phyloP scores from a whole-genome alignment of 2,329 filamentous ascomycete genomes.

The Aspergillus versicolor region DNA sequence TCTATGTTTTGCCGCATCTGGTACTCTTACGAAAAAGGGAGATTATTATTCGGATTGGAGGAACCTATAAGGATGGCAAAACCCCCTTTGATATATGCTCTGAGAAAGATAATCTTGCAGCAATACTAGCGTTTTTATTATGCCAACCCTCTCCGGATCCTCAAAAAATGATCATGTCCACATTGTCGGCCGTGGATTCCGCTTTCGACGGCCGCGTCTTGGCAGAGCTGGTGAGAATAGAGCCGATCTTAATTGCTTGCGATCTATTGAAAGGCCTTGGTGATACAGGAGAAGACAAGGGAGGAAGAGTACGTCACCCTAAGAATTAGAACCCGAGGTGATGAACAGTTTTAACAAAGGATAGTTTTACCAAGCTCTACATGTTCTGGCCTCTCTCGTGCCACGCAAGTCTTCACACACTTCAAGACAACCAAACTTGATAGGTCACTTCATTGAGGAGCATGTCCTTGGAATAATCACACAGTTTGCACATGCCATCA shows the following conservation, averaged over 20 bases:
- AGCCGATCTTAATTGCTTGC: slow-evolving; percentile 72
- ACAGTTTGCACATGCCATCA: slow-evolving; percentile 74
- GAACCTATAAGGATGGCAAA: slow-evolving; percentile 57
- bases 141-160: slow-evolving; percentile 63
- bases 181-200: slow-evolving; percentile 67
- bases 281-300: slow-evolving; percentile 59
- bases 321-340: not conserved
- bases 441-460: slow-evolving; percentile 75
- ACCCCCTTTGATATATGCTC: slow-evolving; percentile 62
- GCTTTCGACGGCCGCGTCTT: slow-evolving; percentile 68
- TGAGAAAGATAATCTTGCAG: slow-evolving; percentile 58
- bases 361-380: slow-evolving; percentile 52
- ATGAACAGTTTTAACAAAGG: slow-evolving; percentile 8
- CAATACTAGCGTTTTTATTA: slow-evolving; percentile 59
- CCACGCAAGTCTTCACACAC: slow-evolving; percentile 49
- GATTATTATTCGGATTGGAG: slow-evolving; percentile 76
- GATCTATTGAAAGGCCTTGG: slow-evolving; percentile 79
- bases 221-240: slow-evolving; percentile 67
- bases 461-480: slow-evolving; percentile 87
- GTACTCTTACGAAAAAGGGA: slow-evolving; percentile 76
- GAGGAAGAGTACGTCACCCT: slow-evolving; percentile 53
- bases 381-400: slow-evolving; percentile 51
- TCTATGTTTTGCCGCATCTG: slow-evolving; percentile 80
- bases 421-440: slow-evolving; percentile 54
- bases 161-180: slow-evolving; percentile 66